These are phyloP conservation scores for Phytopythium delawarense DNA, from an alignment of 352 stramenopile species.

Conservation along the genomic window DNA sequence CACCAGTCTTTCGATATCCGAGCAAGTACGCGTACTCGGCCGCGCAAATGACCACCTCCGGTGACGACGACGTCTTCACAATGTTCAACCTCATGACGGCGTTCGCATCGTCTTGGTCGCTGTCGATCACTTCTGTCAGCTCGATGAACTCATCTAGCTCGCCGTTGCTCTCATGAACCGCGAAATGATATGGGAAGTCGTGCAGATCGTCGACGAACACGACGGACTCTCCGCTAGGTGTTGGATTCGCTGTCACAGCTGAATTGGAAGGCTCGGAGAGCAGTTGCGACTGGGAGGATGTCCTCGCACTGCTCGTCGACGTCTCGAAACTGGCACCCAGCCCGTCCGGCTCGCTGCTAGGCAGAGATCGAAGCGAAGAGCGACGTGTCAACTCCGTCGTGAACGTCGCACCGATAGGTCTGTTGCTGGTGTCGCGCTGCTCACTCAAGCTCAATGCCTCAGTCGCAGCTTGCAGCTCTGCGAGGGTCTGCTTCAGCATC, in stretches of 20 bases:
- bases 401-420: neutral
- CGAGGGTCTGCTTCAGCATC: neutral
- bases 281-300: neutral
- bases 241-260: neutral
- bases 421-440: neutral
- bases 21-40: conserved; percentile 20
- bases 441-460: neutral
- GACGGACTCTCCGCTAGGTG: neutral
- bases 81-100: conserved; percentile 7
- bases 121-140: neutral
- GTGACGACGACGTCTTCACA: conserved; percentile 1
- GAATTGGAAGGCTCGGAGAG: neutral
- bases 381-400: neutral
- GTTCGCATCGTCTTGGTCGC: conserved; percentile 4
- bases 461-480: neutral
- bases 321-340: neutral
- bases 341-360: neutral
- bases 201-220: conserved; percentile 15
- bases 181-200: conserved; percentile 16
- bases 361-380: neutral
- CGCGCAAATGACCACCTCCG: conserved; percentile 3
- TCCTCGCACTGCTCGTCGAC: neutral
- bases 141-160: conserved; percentile 6
- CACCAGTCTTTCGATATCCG: conserved; percentile 10
- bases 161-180: conserved; percentile 9